Percentiles rank a stretch among this genome's conserved stretches.
These are phyloP conservation scores for Neurospora sublineolata DNA, from an alignment of 495 filamentous ascomycete genomes.

Conservation along the genomic window DNA sequence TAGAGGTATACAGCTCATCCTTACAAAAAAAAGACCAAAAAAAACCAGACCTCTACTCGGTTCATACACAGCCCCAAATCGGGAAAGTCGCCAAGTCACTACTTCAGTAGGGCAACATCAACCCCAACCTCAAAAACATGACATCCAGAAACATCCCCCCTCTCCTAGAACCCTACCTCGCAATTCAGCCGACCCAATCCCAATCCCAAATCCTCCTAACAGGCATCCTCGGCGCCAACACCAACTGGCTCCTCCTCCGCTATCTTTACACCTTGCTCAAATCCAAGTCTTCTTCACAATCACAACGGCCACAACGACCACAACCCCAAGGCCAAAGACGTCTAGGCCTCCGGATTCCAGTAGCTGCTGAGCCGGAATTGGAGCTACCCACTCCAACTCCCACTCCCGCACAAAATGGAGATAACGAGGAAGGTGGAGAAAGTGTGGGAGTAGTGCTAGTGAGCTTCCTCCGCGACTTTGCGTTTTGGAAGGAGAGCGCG, in stretches of 20 bases:
- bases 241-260: constrained; percentile 64
- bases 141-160: constrained; percentile 34
- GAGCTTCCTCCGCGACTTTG: constrained; percentile 64
- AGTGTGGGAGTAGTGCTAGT: constrained; percentile 54
- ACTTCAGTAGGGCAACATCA: not conserved
- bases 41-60: too few relatives aligned
- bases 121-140: not conserved
- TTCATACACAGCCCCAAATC: too few relatives aligned
- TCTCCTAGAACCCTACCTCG: constrained; percentile 52
- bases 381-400: not conserved
- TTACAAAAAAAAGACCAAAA: too few relatives aligned
- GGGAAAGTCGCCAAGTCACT: too few relatives aligned
- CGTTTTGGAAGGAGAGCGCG: constrained; percentile 61
- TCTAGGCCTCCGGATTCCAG: not conserved
- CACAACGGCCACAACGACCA: not conserved
- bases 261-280: constrained; percentile 49
- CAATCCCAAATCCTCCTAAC: constrained; percentile 54
- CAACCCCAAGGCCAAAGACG: not conserved
- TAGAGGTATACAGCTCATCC: not conserved
- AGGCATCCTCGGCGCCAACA: constrained; percentile 55
- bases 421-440: constrained; percentile 4
- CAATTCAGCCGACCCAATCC: constrained; percentile 27
- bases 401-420: not conserved
- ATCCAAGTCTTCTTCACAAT: not conserved
- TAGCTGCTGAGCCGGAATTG: not conserved